Evolutionary conservation across 2,329 filamentous ascomycete species (phyloP), one percentile per base, ranked within the genome.

Genomic region (Pseudocercospora fuligena): DNA sequence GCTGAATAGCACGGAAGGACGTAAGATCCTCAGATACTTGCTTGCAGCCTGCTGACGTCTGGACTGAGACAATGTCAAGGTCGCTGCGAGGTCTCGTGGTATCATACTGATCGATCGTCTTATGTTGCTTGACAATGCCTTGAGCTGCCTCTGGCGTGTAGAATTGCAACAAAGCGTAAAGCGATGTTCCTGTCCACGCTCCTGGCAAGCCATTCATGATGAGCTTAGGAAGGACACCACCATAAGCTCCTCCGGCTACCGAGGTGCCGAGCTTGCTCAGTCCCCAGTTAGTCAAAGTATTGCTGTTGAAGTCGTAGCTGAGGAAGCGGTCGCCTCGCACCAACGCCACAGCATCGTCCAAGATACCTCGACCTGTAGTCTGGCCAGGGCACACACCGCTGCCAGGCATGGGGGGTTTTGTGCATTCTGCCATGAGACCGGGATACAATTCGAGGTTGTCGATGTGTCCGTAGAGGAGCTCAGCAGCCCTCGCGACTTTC

Each of bases 381-480:
- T 83, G 80, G 8, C 80, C 79, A 14, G 82, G 81, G 58, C 81
- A 82, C 27, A 83, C 78, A 69, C 82, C 82, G 69, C 78, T 80
- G 3, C 82, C 82, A 5, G 81, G 70, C 73, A 85, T 82, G 0
- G 85, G 72, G 4, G 83, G 81, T 71, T 88, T 88, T 14, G 85
- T 81, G 62, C 83, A 81, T 74, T 89, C 87, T 8, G 84, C 80
- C 71, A 87, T 82, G 6, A 88, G 72, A 12, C 86, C 86, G 1
- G 86, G 86, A 69, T 88, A 88, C 6, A 89, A 76, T 72, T 89
- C 87, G 12, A 89, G 73, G 31, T 85, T 85, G 65, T 80, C 76
- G 27, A 78, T 76, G 84, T 87, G 74, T 79, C 86, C 68, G 78
- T 81, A 69, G 79, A 84, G 76, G 83, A 85, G 72, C 81, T 85